Conservation (phyloP, 2,329 filamentous ascomycete species). For the Fusarium scirpi region DNA sequence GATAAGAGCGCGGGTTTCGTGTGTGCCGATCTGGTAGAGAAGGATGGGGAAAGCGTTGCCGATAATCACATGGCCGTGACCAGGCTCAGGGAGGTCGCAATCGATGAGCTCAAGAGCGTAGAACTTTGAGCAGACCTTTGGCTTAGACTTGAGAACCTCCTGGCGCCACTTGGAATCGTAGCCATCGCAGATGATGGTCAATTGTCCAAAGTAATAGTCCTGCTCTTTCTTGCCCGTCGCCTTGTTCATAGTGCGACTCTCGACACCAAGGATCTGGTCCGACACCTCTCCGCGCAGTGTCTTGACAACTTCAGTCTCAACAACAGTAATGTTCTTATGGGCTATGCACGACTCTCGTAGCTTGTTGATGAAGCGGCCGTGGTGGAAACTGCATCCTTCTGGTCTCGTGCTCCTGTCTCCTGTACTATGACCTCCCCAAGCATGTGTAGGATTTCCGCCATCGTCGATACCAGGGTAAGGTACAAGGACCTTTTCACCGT, state of each 20-base stretch:
- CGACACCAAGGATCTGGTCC: slow-evolving; percentile 83
- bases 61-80: slow-evolving; percentile 90
- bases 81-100: slow-evolving; percentile 78
- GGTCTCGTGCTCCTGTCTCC: slow-evolving; percentile 55
- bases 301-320: slow-evolving; percentile 87
- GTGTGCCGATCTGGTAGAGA: slow-evolving; percentile 96
- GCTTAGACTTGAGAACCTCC: slow-evolving; percentile 76
- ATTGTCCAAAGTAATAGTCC: slow-evolving; percentile 87
- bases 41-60: slow-evolving; percentile 81
- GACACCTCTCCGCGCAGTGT: slow-evolving; percentile 77
- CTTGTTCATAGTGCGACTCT: slow-evolving; percentile 74
- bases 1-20: slow-evolving; percentile 90
- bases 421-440: slow-evolving; percentile 53
- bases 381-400: slow-evolving; percentile 88
- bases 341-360: slow-evolving; percentile 79
- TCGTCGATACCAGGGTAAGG: slow-evolving; percentile 78
- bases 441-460: slow-evolving; percentile 55
- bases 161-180: slow-evolving; percentile 94
- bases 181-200: slow-evolving; percentile 92
- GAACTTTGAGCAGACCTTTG: slow-evolving; percentile 95
- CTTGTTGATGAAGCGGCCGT: slow-evolving; percentile 90
- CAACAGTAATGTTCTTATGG: slow-evolving; percentile 86
- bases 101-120: slow-evolving; percentile 94
- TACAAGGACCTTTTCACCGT: slow-evolving; percentile 78
- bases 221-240: slow-evolving; percentile 65